These are phyloP conservation scores for Saccharomycopsis sp. DNA, from an alignment of 805 yeast genomes.

Conservation along the genomic window DNA sequence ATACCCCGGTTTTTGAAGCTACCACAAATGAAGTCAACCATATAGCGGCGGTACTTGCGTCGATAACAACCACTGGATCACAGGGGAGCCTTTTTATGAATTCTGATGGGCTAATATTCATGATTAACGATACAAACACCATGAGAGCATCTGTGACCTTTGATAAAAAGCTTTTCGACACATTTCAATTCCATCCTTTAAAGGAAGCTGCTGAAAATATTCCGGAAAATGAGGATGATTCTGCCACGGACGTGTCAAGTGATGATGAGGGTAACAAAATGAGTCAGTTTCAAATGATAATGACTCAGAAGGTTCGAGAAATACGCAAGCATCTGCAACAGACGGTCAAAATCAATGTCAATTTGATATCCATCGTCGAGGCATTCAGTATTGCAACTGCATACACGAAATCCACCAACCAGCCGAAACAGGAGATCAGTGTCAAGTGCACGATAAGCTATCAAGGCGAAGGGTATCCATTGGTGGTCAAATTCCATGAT, in stretches of 20 bases:
- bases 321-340: slow-evolving; percentile 15
- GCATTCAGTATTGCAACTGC: slow-evolving; percentile 37
- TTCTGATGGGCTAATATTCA: slow-evolving; percentile 45
- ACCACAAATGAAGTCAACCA: slow-evolving; percentile 41
- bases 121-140: slow-evolving; percentile 40
- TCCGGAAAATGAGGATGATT: slow-evolving; percentile 17
- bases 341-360: slow-evolving; percentile 33
- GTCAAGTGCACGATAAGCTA: slow-evolving; percentile 41
- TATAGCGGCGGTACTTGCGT: slow-evolving; percentile 38
- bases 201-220: slow-evolving; percentile 10
- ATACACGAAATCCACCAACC: slow-evolving; percentile 21
- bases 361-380: slow-evolving; percentile 42
- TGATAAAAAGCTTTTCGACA: slow-evolving; percentile 32
- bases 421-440: slow-evolving; percentile 28
- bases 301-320: slow-evolving; percentile 6
- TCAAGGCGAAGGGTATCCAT: slow-evolving; percentile 44
- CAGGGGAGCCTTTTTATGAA: slow-evolving; percentile 39
- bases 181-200: slow-evolving; percentile 25
- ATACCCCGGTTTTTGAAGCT: slow-evolving; percentile 27
- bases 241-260: slow-evolving; percentile 6
- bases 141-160: slow-evolving; percentile 31
- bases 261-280: neutral
- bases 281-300: slow-evolving; percentile 1
- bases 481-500: slow-evolving; percentile 51
- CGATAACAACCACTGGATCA: slow-evolving; percentile 36